Percentiles rank a stretch among this genome's conserved stretches.
These are phyloP conservation scores for Thelonectria discophora DNA, from an alignment of 2,329 filamentous ascomycete species.

Conservation along the genomic window DNA sequence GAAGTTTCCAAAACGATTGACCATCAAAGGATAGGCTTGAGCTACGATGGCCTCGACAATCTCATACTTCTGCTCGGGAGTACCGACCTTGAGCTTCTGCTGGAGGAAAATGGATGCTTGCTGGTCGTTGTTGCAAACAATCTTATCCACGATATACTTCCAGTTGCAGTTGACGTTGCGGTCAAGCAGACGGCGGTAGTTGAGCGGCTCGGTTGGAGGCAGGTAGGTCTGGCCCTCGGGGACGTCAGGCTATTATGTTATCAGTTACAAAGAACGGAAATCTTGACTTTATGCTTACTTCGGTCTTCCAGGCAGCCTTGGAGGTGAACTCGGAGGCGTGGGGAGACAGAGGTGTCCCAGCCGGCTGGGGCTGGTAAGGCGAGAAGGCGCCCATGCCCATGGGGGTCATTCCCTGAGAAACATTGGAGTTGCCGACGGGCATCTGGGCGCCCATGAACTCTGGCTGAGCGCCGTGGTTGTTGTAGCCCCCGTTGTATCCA, in stretches of 20 bases:
- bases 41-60: constrained; percentile 96
- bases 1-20: constrained; percentile 99
- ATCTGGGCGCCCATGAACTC: constrained; percentile 50
- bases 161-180: constrained; percentile 98
- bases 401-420: constrained; percentile 47
- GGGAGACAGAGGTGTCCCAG: constrained; percentile 74
- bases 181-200: constrained; percentile 94
- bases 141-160: constrained; percentile 99
- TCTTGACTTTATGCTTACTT: constrained; percentile 51
- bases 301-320: constrained; percentile 62
- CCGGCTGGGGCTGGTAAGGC: constrained; percentile 63
- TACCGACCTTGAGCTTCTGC: constrained; percentile 98
- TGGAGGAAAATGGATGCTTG: constrained; percentile 99
- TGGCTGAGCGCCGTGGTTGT: constrained; percentile 45
- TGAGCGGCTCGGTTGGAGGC: constrained; percentile 88
- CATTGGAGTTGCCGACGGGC: constrained; percentile 45
- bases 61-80: constrained; percentile 93
- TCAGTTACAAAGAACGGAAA: constrained; percentile 25
- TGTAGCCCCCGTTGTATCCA: constrained; percentile 50
- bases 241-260: constrained; percentile 52
- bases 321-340: constrained; percentile 79
- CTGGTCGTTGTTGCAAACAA: constrained; percentile 98
- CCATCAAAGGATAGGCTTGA: constrained; percentile 94
- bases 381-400: constrained; percentile 57
- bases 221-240: constrained; percentile 79